Base-by-base conservation (phyloP, 2,329 filamentous ascomycete species). In the Fusarium concolor region DNA sequence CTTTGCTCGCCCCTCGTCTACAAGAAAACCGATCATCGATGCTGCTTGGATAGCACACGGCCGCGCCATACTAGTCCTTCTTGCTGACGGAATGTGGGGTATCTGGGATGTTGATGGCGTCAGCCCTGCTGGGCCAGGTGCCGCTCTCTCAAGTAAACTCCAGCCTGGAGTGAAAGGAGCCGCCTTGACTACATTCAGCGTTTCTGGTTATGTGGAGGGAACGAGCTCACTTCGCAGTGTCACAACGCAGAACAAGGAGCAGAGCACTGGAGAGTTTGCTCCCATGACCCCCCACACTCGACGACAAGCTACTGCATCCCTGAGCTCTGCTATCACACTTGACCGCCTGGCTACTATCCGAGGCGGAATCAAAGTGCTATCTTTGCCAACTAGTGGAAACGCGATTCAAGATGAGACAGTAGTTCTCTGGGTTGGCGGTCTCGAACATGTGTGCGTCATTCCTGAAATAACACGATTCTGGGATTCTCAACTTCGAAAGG, bases 11-110 rank as follows among this genome's bases (percentile, higher is more conserved):
- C 80, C 84, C 18, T 81, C 82, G 17, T 74, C 82, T 7, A 76
- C 82, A 3, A 82, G 89, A 42, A 91, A 90, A 70, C 84, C 84
- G 0, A 83, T 90, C n/a, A 76, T 90, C 15, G 87, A 87, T 47
- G 86, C 88, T 2, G 82, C 84, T 7, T 90, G 89, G 89, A 84
- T 90, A 46, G 80, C 84, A 3, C 84, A 85, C 60, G 89, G 89
- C 11, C 83, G 85, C 45, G 88, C 88, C 7, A 79, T 90, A 28
- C 78, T 90, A 39, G 81, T 82, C 2, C 79, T 90, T 4, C 79
- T 90, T 5, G 85, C 85, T 2, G 89, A 90, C 68, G 89, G 88
- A 9, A 87, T 88, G 74, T 90, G 89, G 89, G 89, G 87, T 15
- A 85, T 90, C 33, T 90, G 88, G 88, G 88, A 90, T 70, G 82